Evolutionary conservation across 768 basidiomycete genomes (phyloP), one percentile per base, ranked within the genome.

Genomic region (Macrolepiota albuminosa): DNA sequence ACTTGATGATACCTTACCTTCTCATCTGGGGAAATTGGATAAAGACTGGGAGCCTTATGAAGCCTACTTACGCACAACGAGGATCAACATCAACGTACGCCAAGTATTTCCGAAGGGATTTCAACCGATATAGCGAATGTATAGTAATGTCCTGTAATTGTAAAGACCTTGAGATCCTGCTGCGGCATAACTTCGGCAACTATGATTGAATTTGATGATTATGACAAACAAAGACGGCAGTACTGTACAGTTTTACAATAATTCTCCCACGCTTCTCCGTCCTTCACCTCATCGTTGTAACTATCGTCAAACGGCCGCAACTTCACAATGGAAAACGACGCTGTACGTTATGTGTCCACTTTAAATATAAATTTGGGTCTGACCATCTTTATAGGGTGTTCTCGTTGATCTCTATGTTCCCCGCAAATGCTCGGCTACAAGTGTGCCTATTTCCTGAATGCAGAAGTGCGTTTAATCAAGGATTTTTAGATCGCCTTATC

Each of bases 361-460:
- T 33, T 47, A 26, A 16, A 36, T 2, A 3, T 6, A 11, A 13
- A 24, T n/a, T n/a, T 5, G 26, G n/a, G 16, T 34, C 52, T 64
- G n/a, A 57, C 34, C 9, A 3, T n/a, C 11, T 47, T 45, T 2
- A 1, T 21, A 97, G 93, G 96, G 97, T 79, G 83, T 92, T 74
- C 95, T 99, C 76, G 97, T 99, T 73, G 97, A 98, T 84, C 95
- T 99, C 78, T 99, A 99, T 82, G 95, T 98, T 72, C 97, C 97
- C 77, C 93, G 97, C 84, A 98, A 98, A 79, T 98, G 97, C 76
- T 86, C 94, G 73, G 95, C 95, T 57, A 96, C 95, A 69, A 95
- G 95, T 97, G 72, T 73, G 92, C 85, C 60, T 61, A 61, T 10
- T 39, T 57, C 24, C 9, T 55, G 26, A 31, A 36, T 13, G n/a